A percentile compares a stretch with the other conserved stretches of the same genome.
Conservation (phyloP, 495 filamentous ascomycete species). For the Tuber borchii region DNA sequence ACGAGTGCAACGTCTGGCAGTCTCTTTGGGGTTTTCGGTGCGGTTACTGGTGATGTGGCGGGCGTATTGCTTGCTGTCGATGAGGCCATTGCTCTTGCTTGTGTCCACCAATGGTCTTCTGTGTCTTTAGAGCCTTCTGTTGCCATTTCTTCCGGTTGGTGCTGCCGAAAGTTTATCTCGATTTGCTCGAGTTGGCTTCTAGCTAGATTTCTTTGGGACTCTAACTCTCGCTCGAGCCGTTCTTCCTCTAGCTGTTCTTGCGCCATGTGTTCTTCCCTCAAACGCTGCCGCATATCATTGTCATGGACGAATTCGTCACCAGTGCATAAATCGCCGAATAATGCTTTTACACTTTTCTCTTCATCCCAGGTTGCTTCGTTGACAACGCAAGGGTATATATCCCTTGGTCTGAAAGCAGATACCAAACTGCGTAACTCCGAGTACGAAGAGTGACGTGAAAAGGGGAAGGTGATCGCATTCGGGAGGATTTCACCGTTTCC, state of each 20-base stretch:
- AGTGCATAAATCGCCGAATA: conserved; percentile 69
- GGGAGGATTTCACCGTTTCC: conserved; percentile 40
- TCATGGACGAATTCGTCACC: conserved; percentile 61
- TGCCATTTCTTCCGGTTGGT: background rate
- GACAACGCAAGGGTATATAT: conserved; percentile 81
- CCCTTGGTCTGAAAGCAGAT: conserved; percentile 59
- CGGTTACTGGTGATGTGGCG: conserved; percentile 4
- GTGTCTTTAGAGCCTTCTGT: background rate
- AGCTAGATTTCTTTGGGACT: conserved; percentile 22
- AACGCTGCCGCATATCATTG: conserved; percentile 48
- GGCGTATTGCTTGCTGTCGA: conserved; percentile 11
- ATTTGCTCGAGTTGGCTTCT: conserved; percentile 10
- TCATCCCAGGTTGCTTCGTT: conserved; percentile 57
- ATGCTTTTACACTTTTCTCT: conserved; percentile 53
- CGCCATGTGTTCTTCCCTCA: conserved; percentile 19
- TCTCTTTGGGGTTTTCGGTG: conserved; percentile 15
- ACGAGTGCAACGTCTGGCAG: background rate
- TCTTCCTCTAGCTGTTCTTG: conserved; percentile 15
- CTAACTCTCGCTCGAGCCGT: conserved; percentile 8
- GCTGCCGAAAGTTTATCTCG: background rate
- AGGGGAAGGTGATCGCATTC: conserved; percentile 61
- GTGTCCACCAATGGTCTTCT: background rate
- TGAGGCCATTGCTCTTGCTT: background rate
- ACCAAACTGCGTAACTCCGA: conserved; percentile 68
- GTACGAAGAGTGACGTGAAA: conserved; percentile 85